Percentiles rank a stretch among this genome's conserved stretches.
Conservation (phyloP, 1,139 yeast species). For the Petasospora fabianii region DNA sequence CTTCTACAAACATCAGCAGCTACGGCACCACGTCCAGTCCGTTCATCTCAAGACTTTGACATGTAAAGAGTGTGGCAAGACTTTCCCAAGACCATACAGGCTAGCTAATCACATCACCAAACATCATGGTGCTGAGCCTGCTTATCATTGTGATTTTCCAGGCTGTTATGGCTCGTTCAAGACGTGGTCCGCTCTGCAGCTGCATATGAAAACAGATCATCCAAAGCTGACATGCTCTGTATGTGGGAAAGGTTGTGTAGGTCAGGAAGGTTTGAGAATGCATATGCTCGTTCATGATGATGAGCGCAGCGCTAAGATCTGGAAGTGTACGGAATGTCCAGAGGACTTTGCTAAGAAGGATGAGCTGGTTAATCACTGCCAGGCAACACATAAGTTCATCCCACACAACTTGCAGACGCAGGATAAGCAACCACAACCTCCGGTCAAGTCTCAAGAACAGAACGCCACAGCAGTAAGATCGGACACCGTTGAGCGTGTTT, state of each 20-base stretch:
- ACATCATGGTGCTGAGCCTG: conserved; percentile 53
- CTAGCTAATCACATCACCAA: conserved; percentile 59
- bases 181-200: conserved; percentile 74
- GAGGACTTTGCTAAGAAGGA: conserved; percentile 40
- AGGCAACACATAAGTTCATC: conserved; percentile 32
- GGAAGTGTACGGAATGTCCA: conserved; percentile 59
- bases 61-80: conserved; percentile 58
- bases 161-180: conserved; percentile 60
- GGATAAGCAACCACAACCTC: neutral
- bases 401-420: conserved; percentile 17
- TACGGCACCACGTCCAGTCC: conserved; percentile 66
- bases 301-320: conserved; percentile 41
- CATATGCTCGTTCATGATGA: conserved; percentile 67
- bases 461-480: neutral
- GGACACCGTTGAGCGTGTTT: conserved; percentile 22
- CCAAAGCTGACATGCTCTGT: conserved; percentile 62
- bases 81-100: conserved; percentile 57
- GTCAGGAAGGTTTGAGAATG: conserved; percentile 62
- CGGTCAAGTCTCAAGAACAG: too few species aligned
- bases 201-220: conserved; percentile 70
- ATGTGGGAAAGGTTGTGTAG: conserved; percentile 76
- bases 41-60: conserved; percentile 52
- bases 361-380: conserved; percentile 42
- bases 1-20: conserved; percentile 75
- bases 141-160: conserved; percentile 58